Percentiles rank a stretch among this genome's conserved stretches.
Evolutionary conservation across 352 stramenopile species (phyloP).

Genomic region (Phytophthora vignae): DNA sequence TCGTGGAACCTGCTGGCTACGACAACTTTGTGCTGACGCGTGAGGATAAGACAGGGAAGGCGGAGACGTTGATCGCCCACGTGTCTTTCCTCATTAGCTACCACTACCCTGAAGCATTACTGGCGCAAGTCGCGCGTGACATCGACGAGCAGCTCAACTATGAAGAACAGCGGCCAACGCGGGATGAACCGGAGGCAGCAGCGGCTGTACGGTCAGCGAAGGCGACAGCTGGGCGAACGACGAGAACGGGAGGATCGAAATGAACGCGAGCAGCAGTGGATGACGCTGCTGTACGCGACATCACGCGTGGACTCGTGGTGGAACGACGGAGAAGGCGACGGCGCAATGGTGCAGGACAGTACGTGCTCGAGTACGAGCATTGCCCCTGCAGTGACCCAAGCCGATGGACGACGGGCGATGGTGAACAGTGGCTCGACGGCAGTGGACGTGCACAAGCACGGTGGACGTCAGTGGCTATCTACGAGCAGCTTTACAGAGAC

Average conservation of each 20-base stretch:
- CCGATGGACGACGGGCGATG: neutral
- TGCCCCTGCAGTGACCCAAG: neutral
- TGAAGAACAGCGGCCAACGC: neutral
- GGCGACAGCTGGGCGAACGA: no score
- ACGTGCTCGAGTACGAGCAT: neutral
- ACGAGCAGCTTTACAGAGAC: neutral
- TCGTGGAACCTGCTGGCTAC: constrained; percentile 2
- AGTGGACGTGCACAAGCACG: neutral
- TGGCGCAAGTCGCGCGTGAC: neutral
- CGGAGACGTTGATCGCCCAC: constrained; percentile 1
- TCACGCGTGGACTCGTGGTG: neutral
- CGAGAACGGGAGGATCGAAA: neutral
- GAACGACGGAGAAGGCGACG: neutral
- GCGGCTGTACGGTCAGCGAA: neutral
- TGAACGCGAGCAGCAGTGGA: neutral
- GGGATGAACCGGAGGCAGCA: neutral
- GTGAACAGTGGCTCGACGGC: neutral
- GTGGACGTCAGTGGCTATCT: neutral
- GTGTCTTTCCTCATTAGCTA: constrained; percentile 8
- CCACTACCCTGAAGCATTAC: neutral
- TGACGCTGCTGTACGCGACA: neutral
- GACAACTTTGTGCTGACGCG: no score
- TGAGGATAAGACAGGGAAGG: neutral
- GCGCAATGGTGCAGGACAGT: neutral
- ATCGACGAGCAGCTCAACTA: neutral